A percentile compares a stretch with the other conserved stretches of the same genome.
Evolutionary conservation across 352 stramenopile genomes (phyloP).

Genomic region (Elongisporangium undulatum): DNA sequence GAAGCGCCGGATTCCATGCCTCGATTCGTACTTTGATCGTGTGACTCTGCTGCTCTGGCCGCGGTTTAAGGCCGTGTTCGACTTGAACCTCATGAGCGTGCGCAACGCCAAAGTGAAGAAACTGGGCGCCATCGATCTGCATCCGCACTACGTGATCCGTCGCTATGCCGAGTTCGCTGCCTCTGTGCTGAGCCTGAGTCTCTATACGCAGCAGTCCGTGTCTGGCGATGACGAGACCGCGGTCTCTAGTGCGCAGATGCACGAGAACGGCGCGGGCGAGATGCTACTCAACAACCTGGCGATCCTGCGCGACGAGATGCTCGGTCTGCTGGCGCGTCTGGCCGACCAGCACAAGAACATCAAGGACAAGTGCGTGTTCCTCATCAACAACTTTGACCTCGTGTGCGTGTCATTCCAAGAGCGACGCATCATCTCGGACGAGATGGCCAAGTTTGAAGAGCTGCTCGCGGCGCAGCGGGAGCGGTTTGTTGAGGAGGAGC

Average conservation of each 20-base stretch:
- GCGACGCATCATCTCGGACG: conserved; percentile 90
- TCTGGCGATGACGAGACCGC: conserved; percentile 20
- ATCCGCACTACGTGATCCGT: conserved; percentile 96
- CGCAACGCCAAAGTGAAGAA: conserved; percentile 85
- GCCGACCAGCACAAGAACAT: conserved; percentile 89
- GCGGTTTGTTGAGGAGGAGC: conserved; percentile 97
- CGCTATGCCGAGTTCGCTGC: conserved; percentile 97
- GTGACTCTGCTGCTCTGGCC: conserved; percentile 96
- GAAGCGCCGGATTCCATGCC: conserved; percentile 80
- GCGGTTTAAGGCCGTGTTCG: conserved; percentile 96
- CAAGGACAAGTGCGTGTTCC: conserved; percentile 96
- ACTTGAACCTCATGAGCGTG: conserved; percentile 93
- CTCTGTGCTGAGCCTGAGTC: conserved; percentile 91
- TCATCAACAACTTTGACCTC: conserved; percentile 98
- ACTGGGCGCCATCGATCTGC: conserved; percentile 92
- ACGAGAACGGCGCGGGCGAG: conserved; percentile 82
- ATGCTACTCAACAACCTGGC: conserved; percentile 94
- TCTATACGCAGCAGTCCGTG: conserved; percentile 52
- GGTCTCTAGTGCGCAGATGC: conserved; percentile 67
- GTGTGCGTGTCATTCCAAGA: conserved; percentile 96
- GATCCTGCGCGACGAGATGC: conserved; percentile 76
- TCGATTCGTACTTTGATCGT: conserved; percentile 97
- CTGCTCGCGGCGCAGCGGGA: conserved; percentile 92
- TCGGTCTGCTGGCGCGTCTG: conserved; percentile 76
- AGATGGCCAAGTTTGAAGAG: conserved; percentile 94